Conservation (phyloP, 1,284 basidiomycete species). For the Leccinum angustisporum region DNA sequence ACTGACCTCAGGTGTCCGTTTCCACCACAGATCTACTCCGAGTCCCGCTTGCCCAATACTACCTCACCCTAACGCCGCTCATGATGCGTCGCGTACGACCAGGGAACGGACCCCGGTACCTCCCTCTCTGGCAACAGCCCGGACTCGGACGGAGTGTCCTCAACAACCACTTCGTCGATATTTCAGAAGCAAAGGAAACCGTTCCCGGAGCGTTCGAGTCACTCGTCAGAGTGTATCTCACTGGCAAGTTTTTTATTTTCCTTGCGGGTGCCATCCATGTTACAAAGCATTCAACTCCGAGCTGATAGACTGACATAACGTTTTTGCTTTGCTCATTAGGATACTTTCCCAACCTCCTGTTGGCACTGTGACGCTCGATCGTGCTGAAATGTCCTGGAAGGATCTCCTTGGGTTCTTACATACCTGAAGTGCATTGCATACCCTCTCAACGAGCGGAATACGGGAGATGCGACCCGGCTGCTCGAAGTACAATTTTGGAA, state of each 20-base stretch:
- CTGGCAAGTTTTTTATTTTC: constrained; percentile 36
- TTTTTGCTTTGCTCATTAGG: too few species aligned
- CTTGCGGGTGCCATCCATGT: constrained; percentile 2
- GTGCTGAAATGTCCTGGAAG: constrained; percentile 34
- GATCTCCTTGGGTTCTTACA: constrained; percentile 9
- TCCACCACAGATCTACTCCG: constrained; percentile 68
- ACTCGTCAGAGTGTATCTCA: constrained; percentile 55
- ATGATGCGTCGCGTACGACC: constrained; percentile 50
- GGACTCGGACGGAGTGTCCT: constrained; percentile 62
- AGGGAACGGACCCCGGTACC: constrained; percentile 51
- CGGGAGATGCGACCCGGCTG: constrained; percentile 59
- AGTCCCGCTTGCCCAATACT: constrained; percentile 60
- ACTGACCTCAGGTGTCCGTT: constrained; percentile 1
- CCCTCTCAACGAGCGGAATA: constrained; percentile 38
- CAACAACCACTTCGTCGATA: constrained; percentile 64
- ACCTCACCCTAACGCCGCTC: constrained; percentile 56
- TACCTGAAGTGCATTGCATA: constrained; percentile 17
- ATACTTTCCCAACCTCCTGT: constrained; percentile 42
- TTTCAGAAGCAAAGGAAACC: constrained; percentile 55
- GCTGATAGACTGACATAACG: too few species aligned
- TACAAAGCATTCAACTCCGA: not conserved
- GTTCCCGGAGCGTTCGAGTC: constrained; percentile 37
- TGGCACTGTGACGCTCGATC: constrained; percentile 37
- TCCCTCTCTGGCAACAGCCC: constrained; percentile 79
- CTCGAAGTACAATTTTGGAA: constrained; percentile 64